Base-by-base conservation (phyloP, 2,329 filamentous ascomycete genomes). In the Fusarium sp. region DNA sequence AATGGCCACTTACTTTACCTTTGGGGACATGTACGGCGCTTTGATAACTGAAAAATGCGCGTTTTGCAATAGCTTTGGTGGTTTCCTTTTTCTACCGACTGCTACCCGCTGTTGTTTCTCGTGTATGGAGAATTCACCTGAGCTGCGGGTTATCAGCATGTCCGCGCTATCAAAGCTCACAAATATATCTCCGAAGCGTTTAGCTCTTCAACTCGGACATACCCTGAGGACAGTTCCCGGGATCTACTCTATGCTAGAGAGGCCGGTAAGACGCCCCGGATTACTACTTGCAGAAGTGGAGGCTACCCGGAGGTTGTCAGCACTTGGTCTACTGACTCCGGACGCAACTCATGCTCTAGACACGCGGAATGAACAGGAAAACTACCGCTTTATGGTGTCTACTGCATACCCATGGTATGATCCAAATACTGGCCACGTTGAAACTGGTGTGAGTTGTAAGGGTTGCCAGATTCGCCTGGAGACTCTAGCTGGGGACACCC, bases 401-500 rank as follows among this genome's bases (percentile, higher is more conserved):
- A 54, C 50, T 3, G 35, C 17, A 30, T 40, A 52, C 26, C 33
- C 49, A 2, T 54, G 50, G 50, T 54, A 42, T 10, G 35, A 42
- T 42, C 23, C n/a, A 13, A 4, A 0, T 0, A 42, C 26, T 7
- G 50, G 26, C 0, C 10, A 7, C 1, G 7, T 54, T 10, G 37
- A 42, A 1, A 3, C 5, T 30, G 50, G 37, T 1, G 26, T 42
- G 7, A 42, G 27, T 13, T 54, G 50, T 1, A 42, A 54, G 0
- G 50, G 50, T 0, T 54, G 23, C 0, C 26, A 42, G 14, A 7
- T 42, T 23, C 35, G 35, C 2, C 46, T 0, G 0, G 46, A 49
- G 15, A 0, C 10, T 49, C 30, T 3, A 5, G n/a, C 15, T 18
- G 0, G 20, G 1, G 10, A 2, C 6, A 49, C 3, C 33, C n/a